These are phyloP conservation scores for Tolypocladium tundrense DNA, from an alignment of 2,329 filamentous ascomycete species.

Conservation along the genomic window DNA sequence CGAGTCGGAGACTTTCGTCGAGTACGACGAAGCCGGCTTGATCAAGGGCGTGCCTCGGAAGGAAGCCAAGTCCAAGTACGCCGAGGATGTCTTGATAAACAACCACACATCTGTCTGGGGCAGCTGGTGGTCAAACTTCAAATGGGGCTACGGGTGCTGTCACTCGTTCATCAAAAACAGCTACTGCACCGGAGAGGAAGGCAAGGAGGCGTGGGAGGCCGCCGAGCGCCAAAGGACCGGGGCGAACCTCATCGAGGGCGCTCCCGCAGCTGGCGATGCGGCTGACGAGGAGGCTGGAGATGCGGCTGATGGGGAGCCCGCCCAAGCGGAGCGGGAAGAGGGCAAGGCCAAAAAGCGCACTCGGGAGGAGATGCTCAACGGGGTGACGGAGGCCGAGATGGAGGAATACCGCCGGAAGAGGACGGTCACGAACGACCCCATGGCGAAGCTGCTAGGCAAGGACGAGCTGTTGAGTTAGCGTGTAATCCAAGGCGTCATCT, in stretches of 20 bases:
- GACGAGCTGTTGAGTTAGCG: constrained; percentile 49
- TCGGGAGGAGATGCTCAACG: constrained; percentile 66
- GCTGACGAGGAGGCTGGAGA: constrained; percentile 17
- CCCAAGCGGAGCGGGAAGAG: constrained; percentile 20
- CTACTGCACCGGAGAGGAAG: constrained; percentile 90
- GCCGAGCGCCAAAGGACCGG: constrained; percentile 53
- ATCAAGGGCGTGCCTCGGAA: constrained; percentile 80
- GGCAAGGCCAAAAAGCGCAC: constrained; percentile 55
- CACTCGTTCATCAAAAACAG: constrained; percentile 92
- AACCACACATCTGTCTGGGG: constrained; percentile 94
- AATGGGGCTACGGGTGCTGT: constrained; percentile 95
- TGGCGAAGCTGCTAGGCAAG: constrained; percentile 70
- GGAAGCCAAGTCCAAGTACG: constrained; percentile 78
- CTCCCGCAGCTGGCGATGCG: constrained; percentile 13
- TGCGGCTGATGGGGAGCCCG: constrained; percentile 13
- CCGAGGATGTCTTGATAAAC: constrained; percentile 77
- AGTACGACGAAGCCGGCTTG: constrained; percentile 83
- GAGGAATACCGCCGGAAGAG: constrained; percentile 75
- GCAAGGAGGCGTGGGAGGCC: constrained; percentile 70
- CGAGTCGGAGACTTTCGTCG: constrained; percentile 79
- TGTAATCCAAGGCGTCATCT: neutral
- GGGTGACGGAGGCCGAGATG: constrained; percentile 73
- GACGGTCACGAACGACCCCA: constrained; percentile 68
- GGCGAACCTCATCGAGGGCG: constrained; percentile 26
- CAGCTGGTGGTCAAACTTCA: constrained; percentile 93